phyloP scores from a whole-genome alignment of 805 yeast genomes.

The Candida glaebosa region DNA sequence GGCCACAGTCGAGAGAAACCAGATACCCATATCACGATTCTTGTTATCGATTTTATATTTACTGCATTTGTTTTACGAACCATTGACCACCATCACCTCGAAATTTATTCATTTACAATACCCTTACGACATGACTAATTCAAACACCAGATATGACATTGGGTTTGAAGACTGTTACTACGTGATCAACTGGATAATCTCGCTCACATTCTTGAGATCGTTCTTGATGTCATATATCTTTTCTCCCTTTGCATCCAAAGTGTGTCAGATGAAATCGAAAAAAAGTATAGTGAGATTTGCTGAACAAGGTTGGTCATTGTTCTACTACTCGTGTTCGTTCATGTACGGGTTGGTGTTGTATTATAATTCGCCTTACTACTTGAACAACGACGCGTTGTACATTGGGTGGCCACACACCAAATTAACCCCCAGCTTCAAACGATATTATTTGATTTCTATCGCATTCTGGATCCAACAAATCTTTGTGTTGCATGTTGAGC shows the following conservation, averaged over 20 bases:
- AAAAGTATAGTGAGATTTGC: slow-evolving; percentile 68
- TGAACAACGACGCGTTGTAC: slow-evolving; percentile 57
- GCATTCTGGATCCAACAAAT: slow-evolving; percentile 81
- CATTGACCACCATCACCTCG: slow-evolving; percentile 23
- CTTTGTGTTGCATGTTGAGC: slow-evolving; percentile 72
- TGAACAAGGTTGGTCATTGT: slow-evolving; percentile 79
- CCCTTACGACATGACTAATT: slow-evolving; percentile 11
- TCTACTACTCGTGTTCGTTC: slow-evolving; percentile 58
- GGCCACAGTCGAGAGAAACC: slow-evolving; percentile 34
- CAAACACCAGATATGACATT: slow-evolving; percentile 43
- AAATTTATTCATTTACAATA: slow-evolving; percentile 32
- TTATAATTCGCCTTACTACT: slow-evolving; percentile 54
- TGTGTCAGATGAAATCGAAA: slow-evolving; percentile 40
- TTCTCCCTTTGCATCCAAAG: slow-evolving; percentile 49
- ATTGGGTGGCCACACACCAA: slow-evolving; percentile 71
- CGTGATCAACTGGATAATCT: slow-evolving; percentile 53
- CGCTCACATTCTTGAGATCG: slow-evolving; percentile 56
- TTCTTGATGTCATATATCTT: slow-evolving; percentile 56
- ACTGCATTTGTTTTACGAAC: slow-evolving; percentile 21
- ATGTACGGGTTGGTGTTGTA: slow-evolving; percentile 57
- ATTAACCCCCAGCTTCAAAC: slow-evolving; percentile 51
- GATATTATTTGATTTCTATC: slow-evolving; percentile 68
- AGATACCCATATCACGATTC: slow-evolving; percentile 28
- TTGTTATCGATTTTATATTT: slow-evolving; percentile 24
- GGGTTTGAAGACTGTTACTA: slow-evolving; percentile 54